Conservation (phyloP, 768 basidiomycete genomes). For the Holtermanniella nyarrowii region DNA sequence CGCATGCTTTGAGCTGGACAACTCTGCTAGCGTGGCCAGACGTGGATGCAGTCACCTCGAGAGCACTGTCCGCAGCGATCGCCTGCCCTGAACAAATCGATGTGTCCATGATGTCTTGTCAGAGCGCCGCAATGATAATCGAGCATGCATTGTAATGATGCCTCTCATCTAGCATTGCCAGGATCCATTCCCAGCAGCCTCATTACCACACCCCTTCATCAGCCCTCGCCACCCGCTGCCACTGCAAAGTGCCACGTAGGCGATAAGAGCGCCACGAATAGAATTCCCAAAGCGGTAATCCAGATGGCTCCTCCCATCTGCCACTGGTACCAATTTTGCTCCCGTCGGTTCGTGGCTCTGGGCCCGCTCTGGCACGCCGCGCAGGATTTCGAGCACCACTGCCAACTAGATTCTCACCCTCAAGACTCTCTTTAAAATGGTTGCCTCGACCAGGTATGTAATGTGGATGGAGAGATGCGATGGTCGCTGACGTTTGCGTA, state of each 20-base stretch:
- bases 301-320: too few species aligned
- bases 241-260: background rate
- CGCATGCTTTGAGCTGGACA: too few species aligned
- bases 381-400: background rate
- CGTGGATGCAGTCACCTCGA: too few species aligned
- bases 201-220: background rate
- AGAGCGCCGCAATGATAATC: background rate
- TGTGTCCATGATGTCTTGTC: too few species aligned
- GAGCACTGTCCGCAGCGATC: too few species aligned
- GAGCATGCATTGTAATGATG: background rate
- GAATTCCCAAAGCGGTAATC: too few species aligned
- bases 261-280: background rate
- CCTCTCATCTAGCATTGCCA: background rate
- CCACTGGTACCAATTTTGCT: background rate
- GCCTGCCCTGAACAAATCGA: too few species aligned
- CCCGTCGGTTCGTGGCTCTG: too few species aligned
- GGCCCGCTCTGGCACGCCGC: too few species aligned
- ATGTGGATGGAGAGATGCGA: slow-evolving; percentile 1
- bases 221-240: too few species aligned
- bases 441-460: slow-evolving; percentile 35
- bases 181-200: background rate
- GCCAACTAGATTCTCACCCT: slow-evolving; percentile 12
- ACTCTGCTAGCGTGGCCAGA: too few species aligned
- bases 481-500: slow-evolving; percentile 11
- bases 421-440: slow-evolving; percentile 24